phyloP scores from a whole-genome alignment of 2,329 filamentous ascomycete species.

The Leptographium procerum region DNA sequence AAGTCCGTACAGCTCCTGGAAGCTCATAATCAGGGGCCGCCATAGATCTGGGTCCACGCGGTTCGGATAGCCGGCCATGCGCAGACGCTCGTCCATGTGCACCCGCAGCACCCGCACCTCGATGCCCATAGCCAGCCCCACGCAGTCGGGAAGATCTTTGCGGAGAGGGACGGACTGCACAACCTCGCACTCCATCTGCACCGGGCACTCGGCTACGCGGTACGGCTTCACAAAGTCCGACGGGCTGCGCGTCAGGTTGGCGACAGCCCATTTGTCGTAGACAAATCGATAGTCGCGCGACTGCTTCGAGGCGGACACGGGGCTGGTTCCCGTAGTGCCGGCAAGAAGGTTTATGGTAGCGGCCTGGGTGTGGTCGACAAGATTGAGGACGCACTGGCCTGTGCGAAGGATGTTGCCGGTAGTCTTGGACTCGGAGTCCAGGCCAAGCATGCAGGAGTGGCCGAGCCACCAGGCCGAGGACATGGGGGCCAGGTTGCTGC shows the following conservation, averaged over 20 bases:
- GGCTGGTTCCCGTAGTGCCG: not conserved
- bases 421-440: not conserved
- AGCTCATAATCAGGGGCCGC: not conserved
- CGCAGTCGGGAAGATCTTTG: not conserved
- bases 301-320: not conserved
- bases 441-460: not conserved
- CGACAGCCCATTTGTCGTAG: not conserved
- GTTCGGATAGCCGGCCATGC: not conserved
- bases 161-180: not conserved
- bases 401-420: not conserved
- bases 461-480: not conserved
- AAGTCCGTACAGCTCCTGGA: not conserved
- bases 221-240: not conserved
- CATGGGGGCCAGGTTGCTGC: not conserved
- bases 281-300: not conserved
- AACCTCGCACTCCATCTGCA: not conserved
- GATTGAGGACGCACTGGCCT: not conserved
- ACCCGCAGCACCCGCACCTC: not conserved
- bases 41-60: not conserved
- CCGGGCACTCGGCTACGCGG: not conserved
- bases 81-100: not conserved
- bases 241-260: not conserved
- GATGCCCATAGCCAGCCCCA: not conserved
- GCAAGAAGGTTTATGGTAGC: not conserved
- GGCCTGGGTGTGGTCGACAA: not conserved